Evolutionary conservation across 2,329 filamentous ascomycete genomes (phyloP).

Genomic region (Scedosporium aurantiacum): DNA sequence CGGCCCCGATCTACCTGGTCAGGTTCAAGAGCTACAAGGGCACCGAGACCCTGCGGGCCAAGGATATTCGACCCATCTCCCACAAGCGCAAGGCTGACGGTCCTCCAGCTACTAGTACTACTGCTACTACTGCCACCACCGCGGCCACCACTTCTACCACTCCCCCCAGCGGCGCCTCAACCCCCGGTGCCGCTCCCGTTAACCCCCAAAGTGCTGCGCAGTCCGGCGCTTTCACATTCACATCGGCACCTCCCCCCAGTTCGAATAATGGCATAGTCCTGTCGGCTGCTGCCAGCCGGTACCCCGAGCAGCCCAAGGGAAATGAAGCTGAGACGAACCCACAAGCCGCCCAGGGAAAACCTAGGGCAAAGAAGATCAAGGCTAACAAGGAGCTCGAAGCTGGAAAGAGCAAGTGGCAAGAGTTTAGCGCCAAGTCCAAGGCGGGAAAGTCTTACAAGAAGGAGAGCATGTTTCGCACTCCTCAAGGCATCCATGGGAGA

Average conservation of each 20-base stretch:
- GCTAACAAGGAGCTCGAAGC: conserved; percentile 84
- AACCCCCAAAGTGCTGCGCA: conserved; percentile 29
- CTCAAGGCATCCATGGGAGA: conserved; percentile 74
- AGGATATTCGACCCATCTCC: conserved; percentile 72
- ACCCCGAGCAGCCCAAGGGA: conserved; percentile 37
- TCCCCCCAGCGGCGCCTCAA: conserved; percentile 10
- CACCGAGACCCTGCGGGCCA: conserved; percentile 68
- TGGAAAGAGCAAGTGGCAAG: conserved; percentile 88
- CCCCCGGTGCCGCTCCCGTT: conserved; percentile 19
- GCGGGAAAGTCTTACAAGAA: conserved; percentile 57
- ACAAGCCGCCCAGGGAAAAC: conserved; percentile 51
- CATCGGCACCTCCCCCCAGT: conserved; percentile 22
- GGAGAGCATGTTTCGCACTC: conserved; percentile 94
- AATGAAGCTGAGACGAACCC: conserved; percentile 51
- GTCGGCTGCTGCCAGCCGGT: conserved; percentile 46
- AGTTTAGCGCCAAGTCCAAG: conserved; percentile 73
- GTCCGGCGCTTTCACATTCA: conserved; percentile 13
- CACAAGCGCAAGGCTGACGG: conserved; percentile 83
- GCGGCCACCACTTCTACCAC: conserved; percentile 28
- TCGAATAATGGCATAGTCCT: conserved; percentile 36
- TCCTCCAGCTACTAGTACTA: conserved; percentile 41
- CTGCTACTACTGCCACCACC: conserved; percentile 22
- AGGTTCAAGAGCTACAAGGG: conserved; percentile 88
- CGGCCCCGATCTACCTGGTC: conserved; percentile 83
- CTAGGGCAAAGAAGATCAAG: conserved; percentile 80